phyloP scores from a whole-genome alignment of 2,329 filamentous ascomycete genomes.

The Sporothrix sp. region DNA sequence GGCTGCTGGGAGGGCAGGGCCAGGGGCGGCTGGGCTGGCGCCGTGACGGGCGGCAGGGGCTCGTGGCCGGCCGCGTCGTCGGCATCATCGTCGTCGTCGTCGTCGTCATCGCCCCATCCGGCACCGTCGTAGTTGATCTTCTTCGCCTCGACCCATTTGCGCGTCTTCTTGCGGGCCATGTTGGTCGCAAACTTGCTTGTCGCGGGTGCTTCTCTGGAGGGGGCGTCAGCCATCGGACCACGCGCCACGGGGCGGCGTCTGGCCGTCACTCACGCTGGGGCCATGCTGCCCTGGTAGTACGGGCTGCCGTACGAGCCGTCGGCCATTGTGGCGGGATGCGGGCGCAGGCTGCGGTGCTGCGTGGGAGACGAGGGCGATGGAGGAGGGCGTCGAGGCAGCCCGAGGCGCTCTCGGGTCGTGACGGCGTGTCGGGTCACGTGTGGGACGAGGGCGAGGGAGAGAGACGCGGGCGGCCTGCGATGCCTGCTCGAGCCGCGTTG shows the following conservation, averaged over 20 bases:
- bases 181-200: conserved; percentile 60
- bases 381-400: no score
- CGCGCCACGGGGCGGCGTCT: no score
- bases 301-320: conserved; percentile 25
- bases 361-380: no score
- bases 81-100: conserved; percentile 49
- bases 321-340: conserved; percentile 17
- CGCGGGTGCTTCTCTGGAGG: conserved; percentile 20
- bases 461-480: no score
- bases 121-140: conserved; percentile 81
- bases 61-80: neutral
- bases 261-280: conserved; percentile 23
- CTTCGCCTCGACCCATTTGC: conserved; percentile 91
- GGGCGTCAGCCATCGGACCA: no score
- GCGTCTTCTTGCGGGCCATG: conserved; percentile 79
- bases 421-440: no score
- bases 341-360: neutral
- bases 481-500: no score
- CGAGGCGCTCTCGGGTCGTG: no score
- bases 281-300: conserved; percentile 19
- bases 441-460: no score
- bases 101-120: conserved; percentile 73
- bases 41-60: neutral
- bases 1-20: conserved; percentile 9
- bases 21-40: neutral